Base-by-base conservation (phyloP, 805 yeast species). In the Yarrowia bubula region DNA sequence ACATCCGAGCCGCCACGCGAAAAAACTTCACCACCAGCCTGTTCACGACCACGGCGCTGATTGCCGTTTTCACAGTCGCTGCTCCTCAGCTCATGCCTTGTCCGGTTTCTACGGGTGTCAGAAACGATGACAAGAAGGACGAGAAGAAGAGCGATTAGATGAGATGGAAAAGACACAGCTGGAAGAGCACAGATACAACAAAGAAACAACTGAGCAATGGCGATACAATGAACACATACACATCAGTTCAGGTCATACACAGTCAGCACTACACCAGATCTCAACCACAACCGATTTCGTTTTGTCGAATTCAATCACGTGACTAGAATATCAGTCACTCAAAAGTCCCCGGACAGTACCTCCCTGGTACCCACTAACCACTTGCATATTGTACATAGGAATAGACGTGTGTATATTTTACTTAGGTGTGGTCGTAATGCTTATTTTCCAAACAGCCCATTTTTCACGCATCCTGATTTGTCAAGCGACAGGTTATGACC, bases 1-100 rank as follows among this genome's bases (percentile, higher is more conserved):
- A 78, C 70, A 78, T 85, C 67, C 84, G 79, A 75, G 89, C 90
- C 10, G 78, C 84, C 4, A 80, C 81, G 57, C 80, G 89, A 71
- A 79, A 80, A 65, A 78, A 77, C 68, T 77, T 88, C 61, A 86
- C 91, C 22, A 81, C 83, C 55, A 86, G 90, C 13, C 77, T 88
- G 66, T 88, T 88, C 75, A 83, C 87, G 28, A 84, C 91, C 17
- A 88, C 95, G 0, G 88, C 88, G 68, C 80, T 87, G n/a, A 84
- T 89, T 33, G 88, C 92, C 41, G 83, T 88, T 66, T 83, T 88
- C 15, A 86, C 87, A 14, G 87, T 85, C 65, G 83, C 86, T 0
- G 77, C 78, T 5, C 78, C 80, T 4, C 73, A 75, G 47, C 41
- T 75, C 11, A 69, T 78, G 42, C 76, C 75, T 13, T 78, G 77